Evolutionary conservation across 257 asterid genomes (phyloP), one percentile per base, ranked within the genome.

Genomic region (Solanum verrucosum): DNA sequence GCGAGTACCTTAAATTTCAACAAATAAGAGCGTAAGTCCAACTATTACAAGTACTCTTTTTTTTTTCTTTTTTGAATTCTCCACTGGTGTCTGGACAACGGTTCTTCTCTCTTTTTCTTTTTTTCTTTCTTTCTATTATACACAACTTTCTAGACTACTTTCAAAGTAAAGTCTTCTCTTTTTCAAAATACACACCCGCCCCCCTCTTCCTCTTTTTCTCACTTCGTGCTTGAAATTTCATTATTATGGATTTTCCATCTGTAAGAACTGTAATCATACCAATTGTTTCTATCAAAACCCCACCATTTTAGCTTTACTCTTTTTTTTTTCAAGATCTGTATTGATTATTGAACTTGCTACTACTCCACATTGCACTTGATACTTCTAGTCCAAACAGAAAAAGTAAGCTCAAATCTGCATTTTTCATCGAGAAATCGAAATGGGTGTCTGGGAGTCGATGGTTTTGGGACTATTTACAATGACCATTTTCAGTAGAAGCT

Each of bases 401-500:
- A 86, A 49, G 27, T 10, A 9, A 81, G 68, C 85, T 29, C 85
- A 27, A 81, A 46, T 46, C 65, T 81, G 85, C 67, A 16, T 29
- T 82, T 89, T 81, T 87, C 86, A 81, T 86, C 94, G 46, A 89
- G 94, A 91, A 90, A 93, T 91, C 92, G 85, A 91, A 89, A 92
- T 89, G 95, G 92, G 93, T 56, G 84, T 84, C 91, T 77, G 87
- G 86, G 72, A 90, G 91, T 92, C 87, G 4, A 88, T 91, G 74
- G 52, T 95, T 52, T 87, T 90, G 40, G 95, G 90, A 7, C 89
- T 90, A 87, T 87, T 94, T 81, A 89, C 90, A 13, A 81, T 87
- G 56, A 87, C 94, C 94, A 93, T 95, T 89, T 90, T 93, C 91
- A 88, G 88, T 88, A 82, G 85, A 88, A 87, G 90, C 86, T 92